A percentile compares a stretch with the other conserved stretches of the same genome.
Conservation (phyloP, 1,284 basidiomycete species). For the Tilletia horrida region DNA sequence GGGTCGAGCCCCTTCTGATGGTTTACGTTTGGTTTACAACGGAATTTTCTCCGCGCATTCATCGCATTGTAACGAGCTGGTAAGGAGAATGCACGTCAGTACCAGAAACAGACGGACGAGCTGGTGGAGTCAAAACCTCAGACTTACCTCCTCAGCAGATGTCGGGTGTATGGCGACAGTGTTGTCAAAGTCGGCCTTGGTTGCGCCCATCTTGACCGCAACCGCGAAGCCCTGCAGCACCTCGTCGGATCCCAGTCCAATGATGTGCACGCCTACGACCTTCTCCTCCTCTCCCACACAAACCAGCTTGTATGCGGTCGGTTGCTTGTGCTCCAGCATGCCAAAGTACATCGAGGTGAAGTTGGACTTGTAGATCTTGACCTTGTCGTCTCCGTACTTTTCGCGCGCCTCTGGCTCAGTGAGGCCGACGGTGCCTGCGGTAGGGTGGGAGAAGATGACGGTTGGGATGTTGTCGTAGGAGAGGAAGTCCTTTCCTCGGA, state of each 20-base stretch:
- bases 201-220: slow-evolving; percentile 84
- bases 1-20: too few relatives aligned
- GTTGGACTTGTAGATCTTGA: slow-evolving; percentile 78
- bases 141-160: slow-evolving; percentile 39
- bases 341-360: slow-evolving; percentile 55
- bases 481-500: slow-evolving; percentile 74
- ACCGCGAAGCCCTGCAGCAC: slow-evolving; percentile 89
- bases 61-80: slow-evolving; percentile 10
- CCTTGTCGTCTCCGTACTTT: slow-evolving; percentile 76
- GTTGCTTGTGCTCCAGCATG: slow-evolving; percentile 57
- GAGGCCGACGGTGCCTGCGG: slow-evolving; percentile 46
- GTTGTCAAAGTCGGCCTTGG: slow-evolving; percentile 51
- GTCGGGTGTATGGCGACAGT: slow-evolving; percentile 54
- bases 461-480: slow-evolving; percentile 82
- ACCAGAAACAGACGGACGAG: background rate
- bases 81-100: background rate
- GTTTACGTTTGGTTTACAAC: too few relatives aligned
- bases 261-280: slow-evolving; percentile 89
- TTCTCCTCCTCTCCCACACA: slow-evolving; percentile 81
- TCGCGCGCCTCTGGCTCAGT: slow-evolving; percentile 83
- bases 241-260: slow-evolving; percentile 79
- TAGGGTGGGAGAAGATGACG: slow-evolving; percentile 43
- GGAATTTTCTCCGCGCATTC: background rate
- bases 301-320: slow-evolving; percentile 88
- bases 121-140: slow-evolving; percentile 18